A percentile compares a stretch with the other conserved stretches of the same genome.
These are phyloP conservation scores for Kwoniella shivajii DNA, from an alignment of 1,284 basidiomycete genomes.

Conservation along the genomic window DNA sequence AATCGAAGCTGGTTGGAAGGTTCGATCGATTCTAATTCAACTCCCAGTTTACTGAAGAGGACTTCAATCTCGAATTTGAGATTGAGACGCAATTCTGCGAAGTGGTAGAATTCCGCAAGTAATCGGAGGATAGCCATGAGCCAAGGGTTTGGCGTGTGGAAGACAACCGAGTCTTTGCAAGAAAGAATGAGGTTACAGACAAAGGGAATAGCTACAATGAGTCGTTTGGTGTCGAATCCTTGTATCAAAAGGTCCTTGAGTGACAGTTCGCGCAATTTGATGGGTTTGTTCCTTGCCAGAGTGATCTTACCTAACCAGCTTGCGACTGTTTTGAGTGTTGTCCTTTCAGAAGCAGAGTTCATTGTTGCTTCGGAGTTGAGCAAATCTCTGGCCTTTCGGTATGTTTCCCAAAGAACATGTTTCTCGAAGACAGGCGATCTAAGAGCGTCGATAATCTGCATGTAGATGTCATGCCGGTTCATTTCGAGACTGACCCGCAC, in stretches of 20 bases:
- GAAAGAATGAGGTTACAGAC: conserved; percentile 96
- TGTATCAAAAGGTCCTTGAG: conserved; percentile 96
- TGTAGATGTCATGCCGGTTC: conserved; percentile 95
- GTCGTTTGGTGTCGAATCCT: conserved; percentile 87
- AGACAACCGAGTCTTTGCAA: conserved; percentile 84
- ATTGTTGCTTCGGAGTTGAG: conserved; percentile 92
- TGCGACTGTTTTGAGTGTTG: conserved; percentile 88
- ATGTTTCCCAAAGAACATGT: conserved; percentile 90
- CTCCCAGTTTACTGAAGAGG: conserved; percentile 85
- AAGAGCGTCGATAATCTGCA: conserved; percentile 86
- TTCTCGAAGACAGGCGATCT: conserved; percentile 66
- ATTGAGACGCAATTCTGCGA: conserved; percentile 93
- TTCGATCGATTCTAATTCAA: conserved; percentile 85
- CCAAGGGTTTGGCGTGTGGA: conserved; percentile 97
- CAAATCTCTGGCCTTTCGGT: conserved; percentile 78
- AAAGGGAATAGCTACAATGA: conserved; percentile 95
- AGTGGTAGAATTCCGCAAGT: conserved; percentile 94
- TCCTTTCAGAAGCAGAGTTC: conserved; percentile 80
- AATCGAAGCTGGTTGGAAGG: conserved; percentile 73
- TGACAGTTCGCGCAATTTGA: conserved; percentile 89
- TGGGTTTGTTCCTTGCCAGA: conserved; percentile 85
- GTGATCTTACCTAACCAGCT: conserved; percentile 95
- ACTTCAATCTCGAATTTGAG: conserved; percentile 99
- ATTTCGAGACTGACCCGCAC: conserved; percentile 95
- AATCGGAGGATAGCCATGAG: conserved; percentile 91